These are phyloP conservation scores for Beauveria brongniartii DNA, from an alignment of 2,329 filamentous ascomycete genomes.

Conservation along the genomic window DNA sequence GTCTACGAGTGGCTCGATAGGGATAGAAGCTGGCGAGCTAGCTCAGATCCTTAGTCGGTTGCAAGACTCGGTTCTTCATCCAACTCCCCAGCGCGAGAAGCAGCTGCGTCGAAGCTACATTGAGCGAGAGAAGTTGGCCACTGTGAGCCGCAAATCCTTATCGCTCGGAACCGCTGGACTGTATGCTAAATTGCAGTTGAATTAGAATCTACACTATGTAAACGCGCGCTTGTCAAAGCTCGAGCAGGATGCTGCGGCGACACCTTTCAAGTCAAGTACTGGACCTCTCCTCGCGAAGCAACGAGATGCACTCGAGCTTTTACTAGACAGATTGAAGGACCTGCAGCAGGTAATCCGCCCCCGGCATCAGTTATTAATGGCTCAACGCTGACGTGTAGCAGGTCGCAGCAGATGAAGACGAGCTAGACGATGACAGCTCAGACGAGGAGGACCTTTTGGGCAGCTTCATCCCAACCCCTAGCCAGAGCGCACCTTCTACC, in stretches of 20 bases:
- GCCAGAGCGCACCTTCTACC: constrained; percentile 40
- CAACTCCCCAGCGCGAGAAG: constrained; percentile 50
- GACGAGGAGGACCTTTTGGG: constrained; percentile 51
- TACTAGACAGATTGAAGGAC: constrained; percentile 60
- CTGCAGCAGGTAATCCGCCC: constrained; percentile 47
- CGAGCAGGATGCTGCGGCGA: constrained; percentile 52
- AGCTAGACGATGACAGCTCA: constrained; percentile 35
- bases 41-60: constrained; percentile 57
- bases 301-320: constrained; percentile 55
- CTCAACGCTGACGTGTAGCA: constrained; percentile 16
- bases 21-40: constrained; percentile 40
- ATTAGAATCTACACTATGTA: constrained; percentile 61
- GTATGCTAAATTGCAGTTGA: constrained; percentile 38
- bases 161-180: constrained; percentile 22
- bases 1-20: constrained; percentile 8
- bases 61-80: constrained; percentile 55
- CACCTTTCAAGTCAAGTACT: background rate
- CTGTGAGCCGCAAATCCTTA: constrained; percentile 25
- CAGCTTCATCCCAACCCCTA: constrained; percentile 46
- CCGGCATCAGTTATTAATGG: background rate
- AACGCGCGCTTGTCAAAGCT: constrained; percentile 59
- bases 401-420: constrained; percentile 27
- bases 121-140: constrained; percentile 44
- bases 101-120: constrained; percentile 54
- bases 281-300: constrained; percentile 44